Conservation (phyloP, 768 basidiomycete species). For the Phanerochaete sordida region DNA sequence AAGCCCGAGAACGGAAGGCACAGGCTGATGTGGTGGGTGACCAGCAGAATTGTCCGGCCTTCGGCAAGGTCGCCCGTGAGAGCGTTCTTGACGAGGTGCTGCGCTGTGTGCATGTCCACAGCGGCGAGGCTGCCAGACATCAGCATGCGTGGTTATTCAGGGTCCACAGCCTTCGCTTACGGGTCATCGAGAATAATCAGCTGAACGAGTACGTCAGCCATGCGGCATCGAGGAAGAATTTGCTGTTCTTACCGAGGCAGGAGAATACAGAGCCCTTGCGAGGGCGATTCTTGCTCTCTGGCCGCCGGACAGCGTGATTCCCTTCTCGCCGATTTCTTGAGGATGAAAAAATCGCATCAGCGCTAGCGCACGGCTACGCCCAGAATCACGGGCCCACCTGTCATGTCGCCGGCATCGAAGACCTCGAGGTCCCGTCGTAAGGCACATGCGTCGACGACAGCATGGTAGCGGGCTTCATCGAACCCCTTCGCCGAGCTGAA, state of each 20-base stretch:
- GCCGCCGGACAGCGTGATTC: constrained; percentile 71
- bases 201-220: constrained; percentile 26
- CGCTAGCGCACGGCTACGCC: background rate
- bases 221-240: background rate
- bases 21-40: constrained; percentile 78
- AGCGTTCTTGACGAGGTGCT: constrained; percentile 62
- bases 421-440: constrained; percentile 67
- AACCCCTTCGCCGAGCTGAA: constrained; percentile 62
- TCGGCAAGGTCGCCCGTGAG: constrained; percentile 58
- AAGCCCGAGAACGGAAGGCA: constrained; percentile 68
- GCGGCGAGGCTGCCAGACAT: constrained; percentile 48
- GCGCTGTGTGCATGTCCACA: constrained; percentile 76
- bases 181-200: constrained; percentile 69
- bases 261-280: constrained; percentile 78
- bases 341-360: constrained; percentile 2
- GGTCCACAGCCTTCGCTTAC: constrained; percentile 34
- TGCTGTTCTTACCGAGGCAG: constrained; percentile 42
- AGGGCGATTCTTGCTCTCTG: constrained; percentile 72
- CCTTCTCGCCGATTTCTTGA: constrained; percentile 84
- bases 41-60: constrained; percentile 72
- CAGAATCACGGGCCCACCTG: constrained; percentile 38
- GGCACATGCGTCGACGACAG: constrained; percentile 73
- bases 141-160: constrained; percentile 3
- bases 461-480: constrained; percentile 59
- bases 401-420: constrained; percentile 74